Conservation (phyloP, 331 rosid genomes). For the Phaseolus coccineus region DNA sequence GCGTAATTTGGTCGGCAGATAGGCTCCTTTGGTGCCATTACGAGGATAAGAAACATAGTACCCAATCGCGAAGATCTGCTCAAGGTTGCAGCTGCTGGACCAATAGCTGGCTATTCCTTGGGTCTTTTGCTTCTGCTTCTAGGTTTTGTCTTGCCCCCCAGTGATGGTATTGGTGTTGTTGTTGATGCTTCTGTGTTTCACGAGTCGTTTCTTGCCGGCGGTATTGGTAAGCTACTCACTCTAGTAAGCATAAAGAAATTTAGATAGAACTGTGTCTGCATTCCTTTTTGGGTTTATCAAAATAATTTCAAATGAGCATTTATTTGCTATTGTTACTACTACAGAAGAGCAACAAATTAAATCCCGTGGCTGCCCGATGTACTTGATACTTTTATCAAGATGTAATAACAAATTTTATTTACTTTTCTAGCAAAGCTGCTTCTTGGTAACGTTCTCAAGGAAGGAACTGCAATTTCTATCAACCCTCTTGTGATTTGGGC, state of each 20-base stretch:
- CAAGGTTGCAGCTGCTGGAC: conserved; percentile 95
- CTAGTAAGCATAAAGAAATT: conserved; percentile 6
- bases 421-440: conserved; percentile 77
- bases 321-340: background rate
- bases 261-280: conserved; percentile 26
- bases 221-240: conserved; percentile 73
- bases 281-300: conserved; percentile 23
- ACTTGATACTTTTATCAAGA: conserved; percentile 5
- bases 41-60: conserved; percentile 89
- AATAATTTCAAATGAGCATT: background rate
- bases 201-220: conserved; percentile 93
- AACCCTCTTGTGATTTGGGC: conserved; percentile 99
- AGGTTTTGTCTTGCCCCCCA: conserved; percentile 91
- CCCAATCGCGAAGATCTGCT: conserved; percentile 93
- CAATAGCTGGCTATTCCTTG: conserved; percentile 85
- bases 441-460: conserved; percentile 86
- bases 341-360: background rate
- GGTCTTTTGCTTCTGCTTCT: conserved; percentile 84
- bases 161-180: conserved; percentile 85
- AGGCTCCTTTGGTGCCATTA: conserved; percentile 99
- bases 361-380: background rate
- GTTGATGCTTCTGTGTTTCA: conserved; percentile 94
- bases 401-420: conserved; percentile 28
- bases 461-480: conserved; percentile 85
- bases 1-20: conserved; percentile 91